Evolutionary conservation across 2,329 filamentous ascomycete species (phyloP), one percentile per base, ranked within the genome.

Genomic region (Leptosphaerulina australis): DNA sequence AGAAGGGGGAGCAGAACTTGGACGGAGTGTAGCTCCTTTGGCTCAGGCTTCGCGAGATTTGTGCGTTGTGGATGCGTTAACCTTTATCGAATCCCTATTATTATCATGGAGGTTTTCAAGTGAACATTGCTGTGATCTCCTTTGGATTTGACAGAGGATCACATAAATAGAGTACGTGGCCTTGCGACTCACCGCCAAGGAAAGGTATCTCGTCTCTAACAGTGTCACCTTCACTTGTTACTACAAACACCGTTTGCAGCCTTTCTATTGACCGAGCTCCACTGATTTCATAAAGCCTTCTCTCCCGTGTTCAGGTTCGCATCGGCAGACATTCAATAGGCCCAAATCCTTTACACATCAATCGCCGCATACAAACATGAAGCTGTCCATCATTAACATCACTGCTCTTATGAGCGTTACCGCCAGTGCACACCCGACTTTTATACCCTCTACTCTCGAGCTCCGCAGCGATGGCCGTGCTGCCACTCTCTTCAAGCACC

Each of bases 401-500:
- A 11, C 21, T 9, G 9, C 15, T 7, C 15, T 44, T 24, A 2
- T 30, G 2, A 6, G 24, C 33, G 11, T 26, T 8, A 12, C 38
- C 14, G 34, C 14, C 6, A 28, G 18, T 15, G 43, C 43, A 5
- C 26, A 30, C 1, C 41, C 39, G 1, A 22, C 30, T 15, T 26
- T 12, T 9, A 34, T 15, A 3, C 15, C 18, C 5, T 6, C 31
- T 7, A 5, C 15, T 9, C n/a, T 30, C 15, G 37, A 40, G 12
- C 37, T 40, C 3, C 50, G 22, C 46, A 37, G 21, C 33, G 28
- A 38, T 6, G 31, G 17, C 20, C 31, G 49, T 28, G 50, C 26
- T 10, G 50, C 41, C 3, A 53, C 50, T 1, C 26, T 53, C 50
- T 53, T 28, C 50, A 47, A 48, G 29, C n/a, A n/a, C 8, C 6